A percentile compares a stretch with the other conserved stretches of the same genome.
Evolutionary conservation across 2,329 filamentous ascomycete genomes (phyloP).

Genomic region (Fusarium siculi): DNA sequence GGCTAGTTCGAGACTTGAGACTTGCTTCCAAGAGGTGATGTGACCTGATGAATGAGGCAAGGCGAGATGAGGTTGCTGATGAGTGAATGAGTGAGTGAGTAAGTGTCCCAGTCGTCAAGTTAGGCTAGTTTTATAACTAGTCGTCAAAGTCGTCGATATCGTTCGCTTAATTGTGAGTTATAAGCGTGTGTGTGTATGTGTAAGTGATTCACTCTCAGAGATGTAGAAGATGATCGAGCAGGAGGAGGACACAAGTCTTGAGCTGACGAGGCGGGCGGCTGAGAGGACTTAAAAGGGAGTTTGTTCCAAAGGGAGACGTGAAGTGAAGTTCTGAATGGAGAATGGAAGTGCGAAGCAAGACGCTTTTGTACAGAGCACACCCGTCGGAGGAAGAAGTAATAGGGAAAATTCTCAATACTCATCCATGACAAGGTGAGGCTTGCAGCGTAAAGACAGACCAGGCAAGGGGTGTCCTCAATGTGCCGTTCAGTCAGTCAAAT

Average conservation of each 20-base stretch:
- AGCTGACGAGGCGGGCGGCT: neutral
- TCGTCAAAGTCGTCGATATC: constrained; percentile 25
- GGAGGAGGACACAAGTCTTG: neutral
- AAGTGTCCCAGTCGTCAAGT: neutral
- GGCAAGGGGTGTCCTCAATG: constrained; percentile 24
- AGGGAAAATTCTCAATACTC: constrained; percentile 24
- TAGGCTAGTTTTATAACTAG: constrained; percentile 14
- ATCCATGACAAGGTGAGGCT: constrained; percentile 19
- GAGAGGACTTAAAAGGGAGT: constrained; percentile 26
- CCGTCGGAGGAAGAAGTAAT: constrained; percentile 19
- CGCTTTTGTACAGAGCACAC: constrained; percentile 40
- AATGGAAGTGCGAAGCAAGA: constrained; percentile 35
- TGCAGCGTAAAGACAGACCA: constrained; percentile 17
- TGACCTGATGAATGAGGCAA: constrained; percentile 34
- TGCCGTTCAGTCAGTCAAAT: constrained; percentile 14
- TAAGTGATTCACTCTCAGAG: constrained; percentile 34
- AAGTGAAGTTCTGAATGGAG: constrained; percentile 32
- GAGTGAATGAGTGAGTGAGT: neutral
- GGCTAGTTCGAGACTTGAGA: constrained; percentile 13
- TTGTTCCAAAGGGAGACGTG: constrained; percentile 35
- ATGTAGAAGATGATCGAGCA: constrained; percentile 1
- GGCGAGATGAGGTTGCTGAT: constrained; percentile 7
- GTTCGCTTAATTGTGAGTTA: constrained; percentile 22
- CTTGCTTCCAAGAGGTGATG: constrained; percentile 19
- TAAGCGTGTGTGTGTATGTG: constrained; percentile 22